phyloP scores from a whole-genome alignment of 768 basidiomycete species.

The Russula foetens region DNA sequence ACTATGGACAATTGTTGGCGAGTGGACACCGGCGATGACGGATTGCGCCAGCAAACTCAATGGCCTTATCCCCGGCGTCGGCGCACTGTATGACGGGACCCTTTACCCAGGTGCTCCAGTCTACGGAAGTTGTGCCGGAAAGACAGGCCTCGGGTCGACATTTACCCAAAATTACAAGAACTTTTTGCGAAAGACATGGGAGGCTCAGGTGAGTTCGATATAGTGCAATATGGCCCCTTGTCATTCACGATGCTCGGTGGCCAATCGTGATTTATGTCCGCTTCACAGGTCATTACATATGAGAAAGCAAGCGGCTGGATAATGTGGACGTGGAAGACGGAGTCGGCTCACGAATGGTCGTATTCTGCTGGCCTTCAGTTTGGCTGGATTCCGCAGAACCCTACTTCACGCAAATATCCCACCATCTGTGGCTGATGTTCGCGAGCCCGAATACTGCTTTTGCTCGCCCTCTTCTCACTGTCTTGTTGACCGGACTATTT shows the following conservation, averaged over 20 bases:
- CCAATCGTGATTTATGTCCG: too few relatives aligned
- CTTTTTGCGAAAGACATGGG: conserved; percentile 76
- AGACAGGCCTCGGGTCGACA: conserved; percentile 64
- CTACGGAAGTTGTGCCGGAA: conserved; percentile 65
- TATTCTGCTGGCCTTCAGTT: conserved; percentile 72
- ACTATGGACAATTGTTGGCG: too few relatives aligned
- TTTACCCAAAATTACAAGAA: conserved; percentile 76
- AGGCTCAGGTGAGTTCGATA: conserved; percentile 51
- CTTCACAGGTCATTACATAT: conserved; percentile 39
- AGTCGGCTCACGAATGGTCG: conserved; percentile 81
- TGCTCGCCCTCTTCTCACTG: too few relatives aligned
- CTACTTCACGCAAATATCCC: conserved; percentile 46
- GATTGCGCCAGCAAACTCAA: too few relatives aligned
- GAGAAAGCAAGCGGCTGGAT: conserved; percentile 67
- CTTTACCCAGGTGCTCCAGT: conserved; percentile 47
- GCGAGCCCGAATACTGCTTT: too few relatives aligned
- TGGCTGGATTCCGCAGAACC: conserved; percentile 77
- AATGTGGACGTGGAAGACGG: conserved; percentile 82
- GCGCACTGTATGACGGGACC: conserved; percentile 54
- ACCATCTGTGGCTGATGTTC: conserved; percentile 41
- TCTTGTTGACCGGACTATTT: too few relatives aligned
- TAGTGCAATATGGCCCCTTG: too few relatives aligned
- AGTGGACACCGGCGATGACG: too few relatives aligned
- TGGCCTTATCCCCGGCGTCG: conserved; percentile 67
- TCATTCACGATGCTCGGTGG: too few relatives aligned